Conservation (phyloP, 306 rosid genomes). For the Canavalia ensiformis region DNA sequence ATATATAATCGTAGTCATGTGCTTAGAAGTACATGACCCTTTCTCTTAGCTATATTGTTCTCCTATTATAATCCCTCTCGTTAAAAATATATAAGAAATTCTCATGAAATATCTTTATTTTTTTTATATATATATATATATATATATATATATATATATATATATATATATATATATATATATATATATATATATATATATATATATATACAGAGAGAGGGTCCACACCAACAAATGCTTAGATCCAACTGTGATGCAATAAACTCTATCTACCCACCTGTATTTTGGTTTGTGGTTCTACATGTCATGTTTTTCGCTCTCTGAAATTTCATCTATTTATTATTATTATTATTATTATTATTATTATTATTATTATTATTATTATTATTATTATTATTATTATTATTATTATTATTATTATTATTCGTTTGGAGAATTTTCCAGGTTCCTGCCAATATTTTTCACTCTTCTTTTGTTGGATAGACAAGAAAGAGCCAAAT, state of each 20-base stretch:
- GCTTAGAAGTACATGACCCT: too few species aligned
- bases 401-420: not conserved
- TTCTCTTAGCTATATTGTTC: too few species aligned
- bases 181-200: not conserved
- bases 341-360: not conserved
- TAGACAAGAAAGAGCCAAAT: not conserved
- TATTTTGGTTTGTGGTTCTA: slow-evolving; percentile 34
- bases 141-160: not conserved
- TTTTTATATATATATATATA: not conserved
- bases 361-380: not conserved
- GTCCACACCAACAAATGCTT: slow-evolving; percentile 41
- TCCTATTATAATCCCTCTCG: too few species aligned
- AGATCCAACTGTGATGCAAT: slow-evolving; percentile 41
- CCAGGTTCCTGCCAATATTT: not conserved
- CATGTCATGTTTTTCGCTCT: slow-evolving; percentile 1
- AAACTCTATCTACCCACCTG: slow-evolving; percentile 15
- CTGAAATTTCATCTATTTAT: slow-evolving; percentile 7
- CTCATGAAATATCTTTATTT: not conserved
- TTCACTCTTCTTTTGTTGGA: not conserved
- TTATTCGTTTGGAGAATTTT: not conserved
- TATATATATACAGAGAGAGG: not conserved
- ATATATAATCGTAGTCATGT: too few species aligned
- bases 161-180: not conserved
- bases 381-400: too few species aligned
- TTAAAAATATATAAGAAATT: too few species aligned